Conservation (phyloP, 1,284 basidiomycete species). For the Thecaphora thlaspeos region DNA sequence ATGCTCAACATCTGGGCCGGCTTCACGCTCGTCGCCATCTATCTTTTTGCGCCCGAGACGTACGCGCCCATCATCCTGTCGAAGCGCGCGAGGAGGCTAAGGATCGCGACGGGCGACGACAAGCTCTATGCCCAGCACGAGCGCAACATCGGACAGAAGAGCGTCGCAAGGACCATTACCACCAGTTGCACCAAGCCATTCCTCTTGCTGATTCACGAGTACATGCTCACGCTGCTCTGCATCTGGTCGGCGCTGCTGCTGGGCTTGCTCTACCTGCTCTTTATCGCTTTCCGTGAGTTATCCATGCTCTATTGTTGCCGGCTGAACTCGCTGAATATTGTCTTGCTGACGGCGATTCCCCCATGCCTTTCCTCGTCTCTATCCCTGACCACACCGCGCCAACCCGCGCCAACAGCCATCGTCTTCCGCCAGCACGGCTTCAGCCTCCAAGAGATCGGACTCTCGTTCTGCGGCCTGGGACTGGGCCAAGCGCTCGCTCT, state of each 20-base stretch:
- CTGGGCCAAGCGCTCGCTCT: constrained; percentile 54
- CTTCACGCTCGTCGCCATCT: constrained; percentile 44
- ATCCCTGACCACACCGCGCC: too few relatives aligned
- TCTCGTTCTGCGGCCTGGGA: constrained; percentile 54
- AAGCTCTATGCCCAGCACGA: constrained; percentile 32
- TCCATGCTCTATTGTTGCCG: constrained; percentile 60
- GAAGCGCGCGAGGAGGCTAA: constrained; percentile 45
- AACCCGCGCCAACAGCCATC: constrained; percentile 59
- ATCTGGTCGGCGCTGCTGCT: constrained; percentile 29
- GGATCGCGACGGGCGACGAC: constrained; percentile 48
- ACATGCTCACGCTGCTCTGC: constrained; percentile 24
- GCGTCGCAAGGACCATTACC: constrained; percentile 11
- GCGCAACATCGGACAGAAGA: constrained; percentile 13
- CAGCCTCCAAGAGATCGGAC: constrained; percentile 54
- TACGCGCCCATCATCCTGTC: constrained; percentile 53
- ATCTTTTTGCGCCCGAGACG: constrained; percentile 55
- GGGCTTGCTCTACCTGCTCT: constrained; percentile 38
- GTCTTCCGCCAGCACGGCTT: constrained; percentile 46
- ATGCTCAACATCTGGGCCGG: constrained; percentile 48
- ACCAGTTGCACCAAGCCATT: constrained; percentile 16
- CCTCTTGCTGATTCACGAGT: constrained; percentile 16
- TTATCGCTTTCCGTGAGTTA: constrained; percentile 49
- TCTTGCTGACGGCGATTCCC: constrained; percentile 62
- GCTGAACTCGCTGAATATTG: constrained; percentile 59
- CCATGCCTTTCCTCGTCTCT: constrained; percentile 67